Conservation (phyloP, 2,329 filamentous ascomycete genomes). For the Teratosphaeria nubilosa region DNA sequence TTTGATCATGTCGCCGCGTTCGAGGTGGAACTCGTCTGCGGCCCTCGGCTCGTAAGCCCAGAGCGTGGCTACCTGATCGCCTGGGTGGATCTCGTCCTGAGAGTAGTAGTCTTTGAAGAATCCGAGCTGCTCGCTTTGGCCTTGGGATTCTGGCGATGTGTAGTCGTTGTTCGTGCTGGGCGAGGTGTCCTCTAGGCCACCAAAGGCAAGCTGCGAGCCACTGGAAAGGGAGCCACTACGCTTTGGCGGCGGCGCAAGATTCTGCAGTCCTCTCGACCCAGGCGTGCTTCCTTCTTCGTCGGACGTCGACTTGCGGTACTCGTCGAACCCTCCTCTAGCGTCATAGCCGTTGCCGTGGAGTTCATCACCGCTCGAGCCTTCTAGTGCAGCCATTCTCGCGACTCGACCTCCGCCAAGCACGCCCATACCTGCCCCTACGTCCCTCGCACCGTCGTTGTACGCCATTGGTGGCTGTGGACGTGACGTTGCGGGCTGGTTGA, state of each 20-base stretch:
- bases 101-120: slow-evolving; percentile 99
- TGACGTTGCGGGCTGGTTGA: slow-evolving; percentile 77
- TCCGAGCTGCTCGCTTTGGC: slow-evolving; percentile 87
- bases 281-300: slow-evolving; percentile 52
- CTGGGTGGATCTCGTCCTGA: slow-evolving; percentile 85
- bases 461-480: slow-evolving; percentile 29
- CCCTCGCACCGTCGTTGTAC: slow-evolving; percentile 31
- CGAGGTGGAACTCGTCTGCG: slow-evolving; percentile 82
- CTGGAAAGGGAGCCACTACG: slow-evolving; percentile 86
- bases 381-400: slow-evolving; percentile 88
- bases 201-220: slow-evolving; percentile 51
- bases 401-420: slow-evolving; percentile 80
- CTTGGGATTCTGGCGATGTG: slow-evolving; percentile 80
- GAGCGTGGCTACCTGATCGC: slow-evolving; percentile 78
- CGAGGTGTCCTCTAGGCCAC: slow-evolving; percentile 50
- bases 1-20: slow-evolving; percentile 96
- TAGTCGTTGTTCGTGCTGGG: slow-evolving; percentile 65
- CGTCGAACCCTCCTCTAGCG: slow-evolving; percentile 16
- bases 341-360: slow-evolving; percentile 41
- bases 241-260: slow-evolving; percentile 46
- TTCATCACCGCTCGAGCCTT: slow-evolving; percentile 56
- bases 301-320: slow-evolving; percentile 47
- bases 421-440: slow-evolving; percentile 49
- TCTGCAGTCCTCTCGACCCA: slow-evolving; percentile 58
- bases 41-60: slow-evolving; percentile 97